Conservation (phyloP, 345 rosid genomes). For the Limnanthes douglasii region DNA sequence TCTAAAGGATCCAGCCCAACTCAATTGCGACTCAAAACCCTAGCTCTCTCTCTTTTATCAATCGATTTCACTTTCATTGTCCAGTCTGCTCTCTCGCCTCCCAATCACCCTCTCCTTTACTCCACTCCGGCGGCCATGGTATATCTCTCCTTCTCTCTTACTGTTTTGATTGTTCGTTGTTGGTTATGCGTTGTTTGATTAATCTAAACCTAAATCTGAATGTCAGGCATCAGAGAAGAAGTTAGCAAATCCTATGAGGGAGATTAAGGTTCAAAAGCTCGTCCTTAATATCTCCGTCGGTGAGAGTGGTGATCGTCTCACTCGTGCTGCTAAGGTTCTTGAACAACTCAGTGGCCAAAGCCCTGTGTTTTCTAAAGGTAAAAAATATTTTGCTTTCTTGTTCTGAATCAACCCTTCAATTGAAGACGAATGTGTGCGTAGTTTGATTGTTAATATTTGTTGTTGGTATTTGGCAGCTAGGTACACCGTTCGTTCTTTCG, state of each 20-base stretch:
- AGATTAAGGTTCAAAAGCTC: slow-evolving; percentile 24
- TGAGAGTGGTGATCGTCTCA: slow-evolving; percentile 25
- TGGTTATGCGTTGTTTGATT: too few relatives aligned
- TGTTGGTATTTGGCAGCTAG: slow-evolving; percentile 25
- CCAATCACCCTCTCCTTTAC: too few relatives aligned
- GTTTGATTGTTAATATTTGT: background rate
- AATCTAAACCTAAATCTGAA: too few relatives aligned
- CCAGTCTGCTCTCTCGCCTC: too few relatives aligned
- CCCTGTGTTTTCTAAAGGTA: slow-evolving; percentile 27
- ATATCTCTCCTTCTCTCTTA: too few relatives aligned
- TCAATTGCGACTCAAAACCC: too few relatives aligned
- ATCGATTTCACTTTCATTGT: too few relatives aligned
- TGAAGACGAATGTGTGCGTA: background rate
- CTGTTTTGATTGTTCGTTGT: too few relatives aligned
- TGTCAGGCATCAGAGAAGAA: slow-evolving; percentile 27
- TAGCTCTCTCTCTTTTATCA: too few relatives aligned
- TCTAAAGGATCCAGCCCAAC: too few relatives aligned
- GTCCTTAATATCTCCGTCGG: slow-evolving; percentile 31
- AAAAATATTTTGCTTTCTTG: background rate
- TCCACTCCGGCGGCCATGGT: too few relatives aligned
- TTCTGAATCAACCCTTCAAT: too few relatives aligned
- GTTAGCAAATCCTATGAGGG: slow-evolving; percentile 25
- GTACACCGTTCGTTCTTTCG: slow-evolving; percentile 72
- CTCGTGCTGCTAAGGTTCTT: slow-evolving; percentile 25
- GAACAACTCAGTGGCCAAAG: slow-evolving; percentile 26